Evolutionary conservation across 2,329 filamentous ascomycete species (phyloP), one percentile per base, ranked within the genome.

Genomic region (Coniochaeta sp.): DNA sequence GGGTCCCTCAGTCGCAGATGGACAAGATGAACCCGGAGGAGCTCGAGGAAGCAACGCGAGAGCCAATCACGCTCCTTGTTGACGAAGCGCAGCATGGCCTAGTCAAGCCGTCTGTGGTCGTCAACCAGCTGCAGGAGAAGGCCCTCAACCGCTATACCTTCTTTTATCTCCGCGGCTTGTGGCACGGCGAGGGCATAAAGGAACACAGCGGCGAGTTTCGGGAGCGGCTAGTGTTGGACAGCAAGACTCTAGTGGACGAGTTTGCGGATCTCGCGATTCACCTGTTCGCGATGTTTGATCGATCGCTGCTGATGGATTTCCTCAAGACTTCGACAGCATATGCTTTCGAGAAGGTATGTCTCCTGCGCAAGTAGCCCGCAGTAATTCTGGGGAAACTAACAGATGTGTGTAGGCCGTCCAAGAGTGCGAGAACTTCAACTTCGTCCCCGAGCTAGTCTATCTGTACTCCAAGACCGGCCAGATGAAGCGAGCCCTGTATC

Each of bases 381-480:
- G 8, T 38, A 22, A 36, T 28, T n/a, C n/a, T n/a, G n/a, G n/a
- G 2, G 17, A 32, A 55, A 32, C 66, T 69, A 54, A 71, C 57
- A n/a, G 6, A 10, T 8, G 14, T 1, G 38, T 1, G 2, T 72
- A 81, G 85, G 91, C 75, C 72, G 89, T 76, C 64, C 83, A 77
- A 81, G 86, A 96, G 67, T 99, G 95, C 70, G 92, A 98, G 73
- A 77, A 81, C 16, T 83, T 85, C 65, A 86, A 89, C 65, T 98
- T 90, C 73, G 89, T 96, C 55, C 89, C 91, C 40, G 95, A 99
- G 71, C 83, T 98, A n/a, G 93, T 99, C 16, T 95, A 95, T 69
- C 84, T 99, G 1, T 89, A 98, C 68, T 96, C 92, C 62, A 97
- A 97, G 72, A 98, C 92, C 0, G 95, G 95, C 0, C 88, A 97